Evolutionary conservation across 2,329 filamentous ascomycete genomes (phyloP).

Genomic region (Exophiala phaeomuriformis): DNA sequence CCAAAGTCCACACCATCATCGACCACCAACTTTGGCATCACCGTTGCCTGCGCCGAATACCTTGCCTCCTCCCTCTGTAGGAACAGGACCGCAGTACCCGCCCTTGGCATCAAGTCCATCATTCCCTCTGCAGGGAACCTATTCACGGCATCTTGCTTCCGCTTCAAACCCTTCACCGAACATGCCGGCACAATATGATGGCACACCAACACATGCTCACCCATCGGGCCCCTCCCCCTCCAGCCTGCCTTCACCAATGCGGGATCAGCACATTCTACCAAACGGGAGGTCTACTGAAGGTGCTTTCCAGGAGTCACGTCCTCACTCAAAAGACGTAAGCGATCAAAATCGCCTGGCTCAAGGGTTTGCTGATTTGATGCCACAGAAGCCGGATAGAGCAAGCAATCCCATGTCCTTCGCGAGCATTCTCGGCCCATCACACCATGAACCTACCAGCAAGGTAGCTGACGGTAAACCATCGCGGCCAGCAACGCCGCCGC

Average conservation of each 20-base stretch:
- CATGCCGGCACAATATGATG: constrained; percentile 37
- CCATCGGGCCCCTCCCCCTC: constrained; percentile 34
- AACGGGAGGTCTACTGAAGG: constrained; percentile 32
- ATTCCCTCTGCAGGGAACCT: constrained; percentile 21
- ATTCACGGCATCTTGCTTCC: constrained; percentile 14
- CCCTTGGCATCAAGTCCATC: constrained; percentile 21
- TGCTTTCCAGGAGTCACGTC: constrained; percentile 32
- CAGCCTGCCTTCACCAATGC: constrained; percentile 38
- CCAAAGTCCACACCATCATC: constrained; percentile 37
- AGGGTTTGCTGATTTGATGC: constrained; percentile 22
- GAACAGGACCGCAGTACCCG: constrained; percentile 20
- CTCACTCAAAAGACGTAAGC: constrained; percentile 36
- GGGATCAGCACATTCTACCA: constrained; percentile 35
- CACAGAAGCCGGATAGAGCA: constrained; percentile 62
- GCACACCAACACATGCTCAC: constrained; percentile 37
- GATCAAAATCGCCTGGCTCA: neutral
- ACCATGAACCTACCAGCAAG: constrained; percentile 28
- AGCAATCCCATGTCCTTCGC: constrained; percentile 93
- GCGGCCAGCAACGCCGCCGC: constrained; percentile 26
- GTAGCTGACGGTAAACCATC: constrained; percentile 22
- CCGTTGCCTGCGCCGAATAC: constrained; percentile 31
- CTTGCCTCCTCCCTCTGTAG: constrained; percentile 20
- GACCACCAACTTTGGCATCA: constrained; percentile 33
- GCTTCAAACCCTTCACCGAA: constrained; percentile 19
- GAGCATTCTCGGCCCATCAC: constrained; percentile 59